Evolutionary conservation across 495 filamentous ascomycete species (phyloP), one percentile per base, ranked within the genome.

Genomic region (Hypoxylon trugodes): DNA sequence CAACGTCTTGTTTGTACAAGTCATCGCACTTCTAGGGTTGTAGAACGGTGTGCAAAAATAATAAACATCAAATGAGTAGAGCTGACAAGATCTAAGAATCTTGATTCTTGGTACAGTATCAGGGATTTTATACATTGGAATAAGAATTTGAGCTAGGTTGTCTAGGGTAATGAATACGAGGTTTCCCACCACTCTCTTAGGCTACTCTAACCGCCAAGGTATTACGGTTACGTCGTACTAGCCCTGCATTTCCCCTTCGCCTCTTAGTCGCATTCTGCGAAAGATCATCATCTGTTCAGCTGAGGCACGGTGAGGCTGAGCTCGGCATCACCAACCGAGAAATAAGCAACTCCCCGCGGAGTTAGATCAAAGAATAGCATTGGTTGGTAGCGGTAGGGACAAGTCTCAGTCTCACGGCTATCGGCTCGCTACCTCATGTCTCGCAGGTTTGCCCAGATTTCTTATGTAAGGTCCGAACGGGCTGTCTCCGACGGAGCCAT

Each of bases 151-250:
- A 59, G 47, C 33, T 53, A 37, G 10, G 42, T 50, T 26, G 55
- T 26, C 43, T 43, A 35, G 62, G 55, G 52, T 56, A 32, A 38
- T 40, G 41, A 66, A 66, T 66, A 60, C 62, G 62, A 66, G 62
- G 37, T 46, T 15, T 55, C 48, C 38, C 59, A 55, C 25, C 16
- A 42, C 56, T 55, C 36, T 43, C 38, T 26, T 49, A 54, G 30
- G 40, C 24, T 55, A 47, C 54, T 41, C 55, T 48, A 65, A 42
- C 41, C 54, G 61, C 53, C 54, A 65, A 64, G 53, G 21, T 59
- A 38, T 42, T 54, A 41, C 24, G 6, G 33, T 61, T 48, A 38
- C 61, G 42, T 54, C 32, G 54, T 40, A 18, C 15, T 46, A 60
- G 56, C 56, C 56, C 42, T 65, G 61, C 48, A 55, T 42, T 33